Base-by-base conservation (phyloP, 2,329 filamentous ascomycete genomes). In the Alternaria brassicae region DNA sequence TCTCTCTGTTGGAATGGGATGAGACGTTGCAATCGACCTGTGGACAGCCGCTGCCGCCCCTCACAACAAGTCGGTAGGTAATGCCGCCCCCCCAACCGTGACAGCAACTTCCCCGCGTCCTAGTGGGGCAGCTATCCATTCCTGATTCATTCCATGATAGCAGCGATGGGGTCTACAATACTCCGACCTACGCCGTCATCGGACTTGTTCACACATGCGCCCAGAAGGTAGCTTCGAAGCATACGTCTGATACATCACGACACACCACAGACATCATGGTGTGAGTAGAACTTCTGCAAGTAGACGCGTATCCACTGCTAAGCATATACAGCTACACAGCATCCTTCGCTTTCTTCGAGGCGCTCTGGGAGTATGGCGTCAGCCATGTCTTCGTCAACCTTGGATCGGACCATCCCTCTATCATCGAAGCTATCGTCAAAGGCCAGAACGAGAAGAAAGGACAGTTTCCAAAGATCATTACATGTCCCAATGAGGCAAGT, bases 321-420 rank as follows among this genome's bases (percentile, higher is more conserved):
- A 60, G 7, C 7, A 12, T 4, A 1, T 4, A 17, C 42, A 80
- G 78, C 62, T 90, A 93, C 74, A 93, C 91, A 8, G 87, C 91
- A 12, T 92, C 90, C 0, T 91, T 89, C 70, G 91, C 91, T 75
- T 93, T 94, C 77, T 93, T 94, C 65, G 91, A 94, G 81, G 89
- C 90, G 30, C 80, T 93, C 48, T 92, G 88, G 88, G 89, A 92
- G 55, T 77, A 77, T 12, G 78, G 78, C 54, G 67, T 80, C 28
- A 74, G 71, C 3, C 70, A 79, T 44, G 84, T 84, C 77, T 85
- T 88, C 69, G 88, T 89, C 58, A 90, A 90, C 71, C 80, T 90
- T 28, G 88, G 88, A n/a, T 88, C 85, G 25, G 88, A 90, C 67
- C 88, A 93, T 71, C 91, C 91, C 2, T 88, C 87, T 21, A 91